Evolutionary conservation across 2,329 filamentous ascomycete genomes (phyloP), one percentile per base, ranked within the genome.

Genomic region (Penicillium sp.): DNA sequence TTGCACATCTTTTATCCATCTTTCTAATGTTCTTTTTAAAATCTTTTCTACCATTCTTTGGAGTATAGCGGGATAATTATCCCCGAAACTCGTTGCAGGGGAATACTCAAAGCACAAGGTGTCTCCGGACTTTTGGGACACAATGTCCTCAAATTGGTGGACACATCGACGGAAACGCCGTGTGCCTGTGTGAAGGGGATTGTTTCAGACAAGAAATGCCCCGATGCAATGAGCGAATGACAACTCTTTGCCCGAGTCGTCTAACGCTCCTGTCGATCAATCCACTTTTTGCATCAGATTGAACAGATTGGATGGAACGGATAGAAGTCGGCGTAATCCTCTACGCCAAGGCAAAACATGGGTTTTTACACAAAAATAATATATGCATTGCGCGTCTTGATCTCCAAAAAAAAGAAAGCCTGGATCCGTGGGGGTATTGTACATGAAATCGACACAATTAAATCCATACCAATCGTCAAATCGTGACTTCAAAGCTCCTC

Each of bases 401-500:
- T 49, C 36, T 39, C 45, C 44, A 53, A 35, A 46, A 41, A 41
- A 29, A 45, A 36, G 30, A 5, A 36, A 36, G 14, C 55, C 32
- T 53, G 11, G 40, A 39, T 30, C 41, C 39, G 47, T 41, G 52
- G 51, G 51, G 52, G 52, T 55, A 55, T 55, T 51, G 35, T 47
- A 47, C 49, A 53, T 51, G 40, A 55, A 56, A 56, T 18, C 23
- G 42, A 32, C 36, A 39, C 14, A 34, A 50, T 50, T 32, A 54
- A 50, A 44, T 27, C 23, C 30, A 53, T 35, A 43, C 23, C 42
- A 46, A 53, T 54, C 56, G 26, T 56, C 49, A 64, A 34, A 50
- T 60, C 60, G 47, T 62, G 59, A 47, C 30, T 41, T 64, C 54
- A 64, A 54, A 63, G 47, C 49, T 64, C 70, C 53, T 75, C 70